phyloP scores from a whole-genome alignment of 2,329 filamentous ascomycete genomes.

The Fusarium sp. region DNA sequence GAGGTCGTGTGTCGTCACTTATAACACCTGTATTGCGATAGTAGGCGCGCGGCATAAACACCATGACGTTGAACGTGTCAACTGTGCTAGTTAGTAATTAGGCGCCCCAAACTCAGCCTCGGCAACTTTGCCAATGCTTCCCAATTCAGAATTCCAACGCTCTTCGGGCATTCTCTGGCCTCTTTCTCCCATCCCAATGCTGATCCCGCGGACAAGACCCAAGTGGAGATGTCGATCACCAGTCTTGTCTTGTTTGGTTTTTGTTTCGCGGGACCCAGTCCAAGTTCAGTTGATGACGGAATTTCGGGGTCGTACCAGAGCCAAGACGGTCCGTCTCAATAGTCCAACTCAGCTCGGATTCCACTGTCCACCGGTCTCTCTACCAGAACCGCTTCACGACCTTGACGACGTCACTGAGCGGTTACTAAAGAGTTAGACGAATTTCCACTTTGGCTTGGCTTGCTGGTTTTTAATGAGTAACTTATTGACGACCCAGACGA shows the following conservation, averaged over 20 bases:
- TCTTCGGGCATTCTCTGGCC: slow-evolving; percentile 9
- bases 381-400: slow-evolving; percentile 16
- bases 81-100: not conserved
- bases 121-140: slow-evolving; percentile 19
- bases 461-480: slow-evolving; percentile 15
- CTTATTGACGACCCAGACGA: slow-evolving; percentile 3
- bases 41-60: slow-evolving; percentile 38
- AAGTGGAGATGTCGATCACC: slow-evolving; percentile 36
- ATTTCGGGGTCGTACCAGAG: slow-evolving; percentile 15
- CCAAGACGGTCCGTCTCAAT: slow-evolving; percentile 13
- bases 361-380: not conserved
- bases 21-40: not conserved
- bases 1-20: slow-evolving; percentile 20
- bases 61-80: slow-evolving; percentile 20
- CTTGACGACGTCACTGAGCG: slow-evolving; percentile 28
- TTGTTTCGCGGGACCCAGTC: slow-evolving; percentile 8
- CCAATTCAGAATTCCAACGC: slow-evolving; percentile 17
- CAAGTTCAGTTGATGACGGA: slow-evolving; percentile 28
- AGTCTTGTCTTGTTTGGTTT: slow-evolving; percentile 13
- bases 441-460: slow-evolving; percentile 9
- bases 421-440: slow-evolving; percentile 6
- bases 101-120: slow-evolving; percentile 19
- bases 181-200: slow-evolving; percentile 22
- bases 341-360: slow-evolving; percentile 2
- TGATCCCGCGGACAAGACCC: slow-evolving; percentile 14